A percentile compares a stretch with the other conserved stretches of the same genome.
Conservation (phyloP, 768 basidiomycete species). For the Russula sp. region DNA sequence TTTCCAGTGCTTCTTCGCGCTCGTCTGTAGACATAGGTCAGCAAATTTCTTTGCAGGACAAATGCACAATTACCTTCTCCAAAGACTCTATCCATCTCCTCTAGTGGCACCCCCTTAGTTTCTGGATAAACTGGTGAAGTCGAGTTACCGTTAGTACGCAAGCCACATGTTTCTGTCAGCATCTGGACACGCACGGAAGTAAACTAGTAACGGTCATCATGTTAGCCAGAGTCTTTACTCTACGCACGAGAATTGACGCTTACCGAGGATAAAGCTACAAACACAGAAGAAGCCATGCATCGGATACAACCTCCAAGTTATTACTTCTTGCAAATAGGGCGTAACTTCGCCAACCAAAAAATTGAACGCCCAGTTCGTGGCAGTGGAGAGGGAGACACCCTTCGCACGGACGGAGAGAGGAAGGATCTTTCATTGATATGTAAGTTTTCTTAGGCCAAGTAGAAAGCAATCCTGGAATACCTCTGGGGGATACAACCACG, state of each 20-base stretch:
- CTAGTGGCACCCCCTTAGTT: constrained; percentile 81
- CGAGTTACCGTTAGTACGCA: constrained; percentile 3
- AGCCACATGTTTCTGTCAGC: background rate
- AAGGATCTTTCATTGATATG: constrained; percentile 62
- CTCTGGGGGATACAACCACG: constrained; percentile 88
- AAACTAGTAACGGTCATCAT: constrained; percentile 46
- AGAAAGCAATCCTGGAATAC: constrained; percentile 38
- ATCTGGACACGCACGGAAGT: constrained; percentile 52
- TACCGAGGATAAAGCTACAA: constrained; percentile 79
- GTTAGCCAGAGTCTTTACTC: constrained; percentile 16
- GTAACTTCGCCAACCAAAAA: constrained; percentile 87
- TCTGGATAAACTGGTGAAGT: constrained; percentile 68
- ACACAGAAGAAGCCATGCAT: constrained; percentile 95
- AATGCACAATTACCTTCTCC: constrained; percentile 59
- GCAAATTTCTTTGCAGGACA: background rate
- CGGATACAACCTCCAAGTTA: constrained; percentile 88
- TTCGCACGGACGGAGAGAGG: constrained; percentile 86
- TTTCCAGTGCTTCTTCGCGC: constrained; percentile 60
- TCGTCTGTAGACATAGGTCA: constrained; percentile 36
- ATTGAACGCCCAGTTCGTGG: constrained; percentile 83
- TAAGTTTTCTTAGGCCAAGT: constrained; percentile 10
- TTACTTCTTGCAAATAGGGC: constrained; percentile 80
- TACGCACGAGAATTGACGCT: constrained; percentile 30
- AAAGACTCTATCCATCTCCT: constrained; percentile 90
- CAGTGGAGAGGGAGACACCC: constrained; percentile 93